Evolutionary conservation across 164 flowering plant genomes (phyloP).

Genomic region (Buxus sempervirens): DNA sequence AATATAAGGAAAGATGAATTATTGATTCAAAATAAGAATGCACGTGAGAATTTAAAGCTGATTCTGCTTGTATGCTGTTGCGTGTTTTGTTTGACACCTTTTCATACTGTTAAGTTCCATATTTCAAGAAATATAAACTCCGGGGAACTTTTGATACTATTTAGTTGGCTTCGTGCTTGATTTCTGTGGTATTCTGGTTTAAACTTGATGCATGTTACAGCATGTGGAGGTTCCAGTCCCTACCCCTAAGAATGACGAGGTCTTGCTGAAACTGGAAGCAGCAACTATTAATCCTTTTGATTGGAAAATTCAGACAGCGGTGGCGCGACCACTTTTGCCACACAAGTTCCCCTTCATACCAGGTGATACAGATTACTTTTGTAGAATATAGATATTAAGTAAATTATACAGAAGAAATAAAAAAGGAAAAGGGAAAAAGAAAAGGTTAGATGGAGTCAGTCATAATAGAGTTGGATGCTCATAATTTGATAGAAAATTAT

Average conservation of each 20-base stretch:
- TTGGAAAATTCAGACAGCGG: background rate
- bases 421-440: no score
- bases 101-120: background rate
- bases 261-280: background rate
- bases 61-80: no score
- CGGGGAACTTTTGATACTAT: background rate
- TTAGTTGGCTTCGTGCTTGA: background rate
- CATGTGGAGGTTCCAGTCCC: background rate
- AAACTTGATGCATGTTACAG: background rate
- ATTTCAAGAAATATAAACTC: background rate
- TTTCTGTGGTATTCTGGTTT: no score
- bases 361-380: background rate
- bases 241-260: background rate
- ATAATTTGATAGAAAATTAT: no score
- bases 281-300: background rate
- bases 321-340: background rate
- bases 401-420: no score
- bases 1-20: no score
- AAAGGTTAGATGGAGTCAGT: no score
- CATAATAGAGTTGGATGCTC: no score
- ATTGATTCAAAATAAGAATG: no score
- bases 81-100: no score
- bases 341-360: background rate
- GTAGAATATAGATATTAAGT: background rate
- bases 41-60: no score